These are phyloP conservation scores for Pneumocystis oryctolagi DNA, from an alignment of 1,139 yeast species.

Conservation along the genomic window DNA sequence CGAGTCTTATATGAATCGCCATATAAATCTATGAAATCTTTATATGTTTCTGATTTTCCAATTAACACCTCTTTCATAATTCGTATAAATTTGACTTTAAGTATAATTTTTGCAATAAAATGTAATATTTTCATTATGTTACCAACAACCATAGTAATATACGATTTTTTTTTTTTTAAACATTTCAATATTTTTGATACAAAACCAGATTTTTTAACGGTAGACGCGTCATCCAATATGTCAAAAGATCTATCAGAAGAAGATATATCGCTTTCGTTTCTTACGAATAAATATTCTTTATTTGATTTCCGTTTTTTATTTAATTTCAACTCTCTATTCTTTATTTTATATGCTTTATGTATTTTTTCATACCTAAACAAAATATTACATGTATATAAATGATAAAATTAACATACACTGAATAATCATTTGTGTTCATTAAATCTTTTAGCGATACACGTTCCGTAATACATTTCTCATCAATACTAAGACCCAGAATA, in stretches of 20 bases:
- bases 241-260: background rate
- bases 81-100: background rate
- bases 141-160: background rate
- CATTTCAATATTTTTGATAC: background rate
- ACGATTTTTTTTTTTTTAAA: background rate
- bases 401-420: background rate
- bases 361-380: background rate
- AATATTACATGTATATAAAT: background rate
- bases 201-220: background rate
- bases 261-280: background rate
- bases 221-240: background rate
- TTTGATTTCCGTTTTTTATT: background rate
- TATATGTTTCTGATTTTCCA: background rate
- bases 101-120: background rate
- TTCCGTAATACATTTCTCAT: constrained; percentile 16
- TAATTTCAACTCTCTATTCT: background rate
- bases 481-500: constrained; percentile 21
- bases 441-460: constrained; percentile 9
- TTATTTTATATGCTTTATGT: background rate
- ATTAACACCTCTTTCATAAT: background rate
- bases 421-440: background rate
- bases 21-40: background rate
- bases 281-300: background rate
- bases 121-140: background rate
- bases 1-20: constrained; percentile 24